Conservation (phyloP, 805 yeast species). For the Zygosaccharomyces kombuchaensis region DNA sequence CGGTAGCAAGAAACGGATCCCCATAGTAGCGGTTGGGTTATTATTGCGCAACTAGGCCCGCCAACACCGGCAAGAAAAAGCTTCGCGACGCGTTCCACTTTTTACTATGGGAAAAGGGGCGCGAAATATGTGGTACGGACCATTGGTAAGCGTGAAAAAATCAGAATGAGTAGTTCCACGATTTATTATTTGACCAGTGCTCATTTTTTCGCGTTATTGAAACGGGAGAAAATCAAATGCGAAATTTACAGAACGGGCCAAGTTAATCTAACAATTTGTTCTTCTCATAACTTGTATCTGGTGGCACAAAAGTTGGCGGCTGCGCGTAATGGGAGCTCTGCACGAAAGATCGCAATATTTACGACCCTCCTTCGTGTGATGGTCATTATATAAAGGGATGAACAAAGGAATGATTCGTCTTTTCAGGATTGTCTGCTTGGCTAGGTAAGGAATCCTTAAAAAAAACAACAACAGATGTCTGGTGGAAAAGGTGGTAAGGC, state of each 20-base stretch:
- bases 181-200: not conserved
- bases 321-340: not conserved
- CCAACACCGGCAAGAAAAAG: constrained; percentile 9
- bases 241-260: constrained; percentile 17
- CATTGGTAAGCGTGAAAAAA: not conserved
- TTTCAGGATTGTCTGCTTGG: not conserved
- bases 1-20: constrained; percentile 1
- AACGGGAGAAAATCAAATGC: constrained; percentile 7
- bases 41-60: not conserved
- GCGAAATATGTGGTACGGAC: constrained; percentile 1
- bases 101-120: constrained; percentile 13
- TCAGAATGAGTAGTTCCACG: not conserved
- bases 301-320: not conserved
- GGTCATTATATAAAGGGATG: not conserved
- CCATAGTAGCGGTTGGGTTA: not conserved
- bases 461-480: constrained; percentile 50
- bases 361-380: not conserved
- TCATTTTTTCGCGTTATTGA: not conserved
- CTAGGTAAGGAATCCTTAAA: not conserved
- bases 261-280: not conserved
- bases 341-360: not conserved
- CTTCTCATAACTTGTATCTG: not conserved
- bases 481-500: constrained; percentile 74
- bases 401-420: not conserved
- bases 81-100: constrained; percentile 19